Base-by-base conservation (phyloP, 2,329 filamentous ascomycete genomes). In the Parafenestella ontariensis region DNA sequence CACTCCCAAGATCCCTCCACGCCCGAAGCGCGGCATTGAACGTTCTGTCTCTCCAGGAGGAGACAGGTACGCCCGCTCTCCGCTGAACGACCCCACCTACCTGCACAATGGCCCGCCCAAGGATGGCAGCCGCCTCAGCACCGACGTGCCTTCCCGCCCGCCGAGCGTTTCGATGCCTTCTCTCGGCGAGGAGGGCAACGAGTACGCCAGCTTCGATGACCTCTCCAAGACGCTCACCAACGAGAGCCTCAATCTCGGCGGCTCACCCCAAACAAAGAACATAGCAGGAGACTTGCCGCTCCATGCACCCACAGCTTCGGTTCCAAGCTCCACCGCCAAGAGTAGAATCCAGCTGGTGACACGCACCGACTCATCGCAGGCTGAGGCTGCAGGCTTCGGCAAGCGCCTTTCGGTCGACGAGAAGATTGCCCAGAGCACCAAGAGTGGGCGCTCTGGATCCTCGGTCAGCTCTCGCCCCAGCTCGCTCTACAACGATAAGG, bases 341-440 rank as follows among this genome's bases (percentile, higher is more conserved):
- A 87, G 91, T 73, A 87, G 90, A 68, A 91, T 97, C 46, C 87
- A 89, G 72, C 82, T 85, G 13, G 92, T 97, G 56, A 97, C 94
- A 29, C 89, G 91, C 63, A 97, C 93, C 63, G 92, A 97, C 78
- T 96, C 92, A n/a, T 87, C 88, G 43, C 87, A 88, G 73, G 92
- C 92, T 57, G 91, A 91, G 17, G 86, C 90, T n/a, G 92, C 89
- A 56, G 93, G 92, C 59, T 86, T 96, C 70, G 92, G 91, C 60
- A 88, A 87, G 60, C 79, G 87, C 62, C 79, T 63, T 58, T 70
- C 61, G 5, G 61, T 66, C 7, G 73, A 76, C 8, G 71, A 73
- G 31, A 72, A 67, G 48, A 58, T 62, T 24, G 52, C 59, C 1
- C 55, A 62, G 18, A 49, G 46, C 36, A 44, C 56, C 21, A 72